Base-by-base conservation (phyloP, 345 rosid species). In the Adansonia digitata region DNA sequence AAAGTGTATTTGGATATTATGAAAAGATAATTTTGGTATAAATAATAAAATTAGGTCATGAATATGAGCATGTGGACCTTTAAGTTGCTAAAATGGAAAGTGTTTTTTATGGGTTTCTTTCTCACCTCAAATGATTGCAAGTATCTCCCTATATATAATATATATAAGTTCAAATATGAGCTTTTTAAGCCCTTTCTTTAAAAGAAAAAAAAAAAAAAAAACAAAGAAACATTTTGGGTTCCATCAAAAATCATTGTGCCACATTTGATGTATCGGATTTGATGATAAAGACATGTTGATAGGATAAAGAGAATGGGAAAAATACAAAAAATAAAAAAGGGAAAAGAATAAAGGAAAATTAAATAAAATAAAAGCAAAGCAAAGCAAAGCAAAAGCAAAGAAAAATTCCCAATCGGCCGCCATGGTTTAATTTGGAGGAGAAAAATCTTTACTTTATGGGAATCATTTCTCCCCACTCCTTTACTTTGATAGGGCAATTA, bases 241-340 rank as follows among this genome's bases (percentile, higher is more conserved):
- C 82, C 83, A 78, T 83, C 84, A 75, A 73, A 80, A 24, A 83
- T 86, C 74, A 69, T 77, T 75, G 71, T 67, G 80, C 82, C 69
- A 77, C 63, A 83, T 35, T 55, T 64, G 77, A 81, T 79, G 81
- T 79, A 83, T 80, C 83, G 56, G 56, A 40, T 78, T 53, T 82
- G 87, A 87, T 82, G 87, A 87, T 81, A 57, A 81, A 27, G 90
- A 85, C 88, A 39, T 52, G 24, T 49, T 64, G 40, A 71, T 65
- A 63, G 39, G 80, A 56, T 72, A n/a, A 65, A 70, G 17, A 45
- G 35, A 29, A 57, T 37, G 5, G 15, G 14, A 22, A 2, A 48
- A 27, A 24, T 31, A 31, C 34, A 7, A 51, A n/a, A 22, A 53
- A 12, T 2, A 12, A 14, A 46, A 29, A 31, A n/a, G 1, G 6